Base-by-base conservation (phyloP, 305 asterid genomes). In the Vinca major region DNA sequence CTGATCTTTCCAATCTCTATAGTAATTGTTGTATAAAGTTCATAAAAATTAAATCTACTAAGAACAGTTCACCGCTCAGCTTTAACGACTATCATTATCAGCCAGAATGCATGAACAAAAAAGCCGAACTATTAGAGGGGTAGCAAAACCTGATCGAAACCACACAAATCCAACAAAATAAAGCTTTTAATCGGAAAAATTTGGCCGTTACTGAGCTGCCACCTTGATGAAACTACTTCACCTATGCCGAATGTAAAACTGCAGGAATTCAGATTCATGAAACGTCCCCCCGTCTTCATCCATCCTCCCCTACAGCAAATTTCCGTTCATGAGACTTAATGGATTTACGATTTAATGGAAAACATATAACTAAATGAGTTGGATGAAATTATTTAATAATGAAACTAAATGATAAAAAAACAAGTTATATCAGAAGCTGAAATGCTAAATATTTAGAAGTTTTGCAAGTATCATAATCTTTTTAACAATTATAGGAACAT, bases 281-380 rank as follows among this genome's bases (percentile, higher is more conserved):
- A 21, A 0, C 36, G 20, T 3, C 8, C 44, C 52, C 8, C 44
- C 52, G 14, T 26, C 39, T 53, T 11, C 63, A 20, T 67, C 63
- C 26, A 20, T 4, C 48, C 13, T 4, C 48, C 5, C 49, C 33
- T 40, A 43, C 33, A 41, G 54, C 57, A 44, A 56, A 47, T 11
- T 14, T 49, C 51, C 37, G 55, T 41, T 68, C 43, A 39, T 53
- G 63, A 17, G 61, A 63, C 53, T 47, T 47, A 51, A 5, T 52
- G 57, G 57, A 10, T 6, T 52, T 52, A 52, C 11, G 11, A 17
- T 0, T 26, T 52, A 33, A 54, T 4, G n/a, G 52, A 48, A 48
- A 48, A 14, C 20, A 4, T 55, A 55, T 9, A 45, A 45, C 49
- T 41, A 7, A 41, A 26, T 26, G 33, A 41, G 49, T 11, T 11